Evolutionary conservation across 768 basidiomycete species (phyloP), one percentile per base, ranked within the genome.

Genomic region (Kwoniella mangroviensis): DNA sequence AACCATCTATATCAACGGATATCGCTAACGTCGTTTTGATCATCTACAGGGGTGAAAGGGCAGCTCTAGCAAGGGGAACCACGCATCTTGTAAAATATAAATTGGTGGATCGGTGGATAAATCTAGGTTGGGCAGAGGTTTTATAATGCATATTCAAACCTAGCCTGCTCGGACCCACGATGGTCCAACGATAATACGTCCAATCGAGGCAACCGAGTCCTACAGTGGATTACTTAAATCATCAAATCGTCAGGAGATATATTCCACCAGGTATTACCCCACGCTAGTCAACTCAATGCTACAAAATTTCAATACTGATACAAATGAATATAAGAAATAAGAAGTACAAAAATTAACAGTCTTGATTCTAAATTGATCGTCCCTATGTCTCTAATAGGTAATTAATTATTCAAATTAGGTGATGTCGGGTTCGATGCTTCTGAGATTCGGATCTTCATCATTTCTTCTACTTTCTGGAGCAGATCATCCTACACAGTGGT

Each of bases 1-100:
- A 7, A 34, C 34, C 34, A 7, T 34, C 34, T 34, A 34, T 1
- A 34, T 34, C 34, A 1, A 34, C 34, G 34, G 28, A 28, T 7
- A 7, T 34, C 34, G 34, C 34, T 34, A 34, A 34, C 34, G 34
- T 34, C 6, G 34, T 42, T 34, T 17, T 52, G 41, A 22, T n/a
- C 24, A n/a, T 28, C 42, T 3, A 28, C 56, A 79, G 94, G 69
- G 92, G 92, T 28, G 87, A 89, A 42, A 84, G 87, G 41, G 81
- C 93, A 66, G 88, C 91, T 45, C 88, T 96, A 86, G 86, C 88
- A 62, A 91, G 90, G 75, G 92, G 90, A 10, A 90, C 92, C 69
- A 92, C 94, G 66, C 91, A 92, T 52, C 79, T 96, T 19, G 86
- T 91, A 19, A 90, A 90, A 22, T 97, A 92, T 82, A 85, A 86